Percentiles rank a stretch among this genome's conserved stretches.
Evolutionary conservation across 371 early-diverging fungal genomes (phyloP).

Genomic region (Batrachochytrium dendrobatidis): DNA sequence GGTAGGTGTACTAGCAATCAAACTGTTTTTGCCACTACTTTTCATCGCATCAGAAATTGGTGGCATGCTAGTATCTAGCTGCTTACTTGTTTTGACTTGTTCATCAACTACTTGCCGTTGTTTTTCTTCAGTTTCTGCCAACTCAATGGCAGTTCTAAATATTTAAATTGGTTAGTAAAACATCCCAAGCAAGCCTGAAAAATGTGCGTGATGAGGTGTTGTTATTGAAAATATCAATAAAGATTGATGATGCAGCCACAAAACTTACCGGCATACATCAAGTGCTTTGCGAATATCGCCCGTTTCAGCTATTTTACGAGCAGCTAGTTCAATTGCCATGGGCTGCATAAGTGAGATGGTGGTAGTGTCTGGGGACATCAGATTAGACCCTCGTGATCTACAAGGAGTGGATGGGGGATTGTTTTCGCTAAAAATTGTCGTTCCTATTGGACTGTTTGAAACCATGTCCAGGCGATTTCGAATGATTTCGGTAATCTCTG

Average conservation of each 20-base stretch:
- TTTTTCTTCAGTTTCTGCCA: conserved; percentile 59
- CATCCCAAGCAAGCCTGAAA: not conserved
- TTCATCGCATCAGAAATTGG: conserved; percentile 1
- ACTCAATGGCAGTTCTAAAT: conserved; percentile 65
- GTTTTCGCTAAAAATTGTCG: not conserved
- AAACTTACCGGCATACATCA: conserved; percentile 67
- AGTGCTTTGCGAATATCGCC: conserved; percentile 88
- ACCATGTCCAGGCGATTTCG: conserved; percentile 57
- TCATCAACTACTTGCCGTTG: conserved; percentile 11
- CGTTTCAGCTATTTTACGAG: conserved; percentile 83
- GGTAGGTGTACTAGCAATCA: not conserved
- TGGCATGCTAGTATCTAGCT: conserved; percentile 16
- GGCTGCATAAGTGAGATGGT: conserved; percentile 59
- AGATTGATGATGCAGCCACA: too few relatives aligned
- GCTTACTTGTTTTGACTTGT: conserved; percentile 5
- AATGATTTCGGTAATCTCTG: conserved; percentile 77
- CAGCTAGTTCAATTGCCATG: conserved; percentile 84
- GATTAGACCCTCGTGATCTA: not conserved
- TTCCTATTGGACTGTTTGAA: not conserved
- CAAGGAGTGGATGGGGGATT: not conserved
- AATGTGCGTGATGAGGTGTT: not conserved
- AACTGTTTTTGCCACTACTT: conserved; percentile 16
- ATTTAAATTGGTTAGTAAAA: not conserved
- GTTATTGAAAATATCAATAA: not conserved
- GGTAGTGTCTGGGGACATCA: not conserved